phyloP scores from a whole-genome alignment of 352 stramenopile species.

The Pythium folliculosum region DNA sequence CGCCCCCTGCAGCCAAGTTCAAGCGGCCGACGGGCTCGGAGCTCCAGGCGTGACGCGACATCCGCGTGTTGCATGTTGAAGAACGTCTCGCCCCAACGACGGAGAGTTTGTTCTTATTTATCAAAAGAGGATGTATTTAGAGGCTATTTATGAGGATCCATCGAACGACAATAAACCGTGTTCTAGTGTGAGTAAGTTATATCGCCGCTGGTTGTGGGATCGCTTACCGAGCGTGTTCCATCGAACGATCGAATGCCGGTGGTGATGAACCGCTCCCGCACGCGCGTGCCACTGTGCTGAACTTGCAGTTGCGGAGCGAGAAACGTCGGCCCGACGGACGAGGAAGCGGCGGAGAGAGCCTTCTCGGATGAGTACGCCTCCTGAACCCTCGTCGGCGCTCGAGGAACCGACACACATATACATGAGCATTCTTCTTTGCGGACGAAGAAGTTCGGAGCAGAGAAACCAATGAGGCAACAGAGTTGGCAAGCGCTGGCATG shows the following conservation, averaged over 20 bases:
- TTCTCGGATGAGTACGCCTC: too few species aligned
- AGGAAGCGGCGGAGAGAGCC: too few species aligned
- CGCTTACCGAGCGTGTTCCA: neutral
- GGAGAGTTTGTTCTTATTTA: conserved; percentile 1
- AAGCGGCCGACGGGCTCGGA: neutral
- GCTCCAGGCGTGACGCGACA: neutral
- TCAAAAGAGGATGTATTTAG: conserved; percentile 17
- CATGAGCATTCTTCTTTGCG: too few species aligned
- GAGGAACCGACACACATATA: too few species aligned
- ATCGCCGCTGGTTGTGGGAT: neutral
- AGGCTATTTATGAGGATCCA: neutral
- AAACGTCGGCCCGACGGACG: too few species aligned
- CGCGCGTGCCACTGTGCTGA: neutral
- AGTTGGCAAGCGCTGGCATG: too few species aligned
- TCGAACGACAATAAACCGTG: neutral
- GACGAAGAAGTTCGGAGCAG: too few species aligned
- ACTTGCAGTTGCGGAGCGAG: neutral
- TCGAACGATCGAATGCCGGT: too few species aligned
- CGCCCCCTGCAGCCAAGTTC: neutral
- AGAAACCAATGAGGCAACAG: too few species aligned
- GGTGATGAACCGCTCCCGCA: neutral
- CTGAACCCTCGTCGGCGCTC: too few species aligned
- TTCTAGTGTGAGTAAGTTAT: neutral
- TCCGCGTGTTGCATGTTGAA: conserved; percentile 15
- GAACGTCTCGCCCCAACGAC: neutral